Base-by-base conservation (phyloP, 1,139 yeast species). In the Candida glucosophila region DNA sequence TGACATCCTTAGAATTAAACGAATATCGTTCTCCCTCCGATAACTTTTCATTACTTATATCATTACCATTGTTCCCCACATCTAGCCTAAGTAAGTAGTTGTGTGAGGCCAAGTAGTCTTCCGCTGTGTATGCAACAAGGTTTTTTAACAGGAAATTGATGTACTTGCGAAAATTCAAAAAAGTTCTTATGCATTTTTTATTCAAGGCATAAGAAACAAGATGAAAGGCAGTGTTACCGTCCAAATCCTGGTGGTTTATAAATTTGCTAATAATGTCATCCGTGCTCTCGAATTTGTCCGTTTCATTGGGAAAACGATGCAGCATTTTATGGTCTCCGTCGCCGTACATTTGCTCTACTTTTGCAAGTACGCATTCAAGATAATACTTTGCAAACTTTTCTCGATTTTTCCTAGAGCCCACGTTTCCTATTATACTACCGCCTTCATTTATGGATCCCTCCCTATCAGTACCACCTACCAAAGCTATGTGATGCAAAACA, bases 181-280 rank as follows among this genome's bases (percentile, higher is more conserved):
- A 61, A 1, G 80, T 75, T 36, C 78, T 76, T 40, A 82, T 79
- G 35, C 90, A 75, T 42, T 76, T 75, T 38, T 77, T 73, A 29
- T 90, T 83, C 22, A 79, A 71, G 43, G 79, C 73, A 29, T 74
- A 71, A 2, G 93, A 81, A 15, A 90, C 79, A 23, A 88, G 67
- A 42, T 88, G 95, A 30, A 86, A 60, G 0, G 95, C 94, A 0
- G 95, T 82, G 46, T 88, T 85, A 1, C 97, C 97, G 38, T 78
- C 75, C 15, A 60, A 53, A 48, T 90, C 96, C 40, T 80, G 92
- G 29, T 75, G 73, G 46, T 86, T 81, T 24, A 85, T 58, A 40
- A 83, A 75, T 44, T 81, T 90, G 12, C 75, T 64, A 17, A 85
- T 57, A 13, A 59, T 31, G 12, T 54, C 55, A 16, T 16, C 18